These are phyloP conservation scores for Arachis hypogaea DNA, from an alignment of 306 rosid genomes.

Conservation along the genomic window DNA sequence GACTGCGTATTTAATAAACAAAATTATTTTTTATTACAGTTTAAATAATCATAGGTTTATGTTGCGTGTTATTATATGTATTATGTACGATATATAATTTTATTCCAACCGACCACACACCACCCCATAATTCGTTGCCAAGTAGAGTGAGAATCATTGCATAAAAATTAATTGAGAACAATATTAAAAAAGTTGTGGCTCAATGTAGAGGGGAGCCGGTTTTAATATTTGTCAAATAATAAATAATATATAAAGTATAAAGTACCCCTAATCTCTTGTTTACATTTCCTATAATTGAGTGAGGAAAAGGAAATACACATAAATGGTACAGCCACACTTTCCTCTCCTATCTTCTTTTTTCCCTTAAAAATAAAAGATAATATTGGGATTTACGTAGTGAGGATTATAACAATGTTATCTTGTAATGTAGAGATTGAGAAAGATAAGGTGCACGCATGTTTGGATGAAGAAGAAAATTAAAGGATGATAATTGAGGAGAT, in stretches of 20 bases:
- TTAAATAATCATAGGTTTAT: no score
- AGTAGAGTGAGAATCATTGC: background rate
- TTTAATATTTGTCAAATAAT: background rate
- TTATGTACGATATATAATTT: background rate
- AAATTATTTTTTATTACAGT: background rate
- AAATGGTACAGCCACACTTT: background rate
- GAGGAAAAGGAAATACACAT: no score
- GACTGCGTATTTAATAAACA: background rate
- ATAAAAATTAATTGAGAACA: background rate
- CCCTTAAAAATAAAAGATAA: no score
- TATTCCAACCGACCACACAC: background rate
- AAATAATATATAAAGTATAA: background rate
- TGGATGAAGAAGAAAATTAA: conserved; percentile 9
- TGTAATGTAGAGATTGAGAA: background rate
- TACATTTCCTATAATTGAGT: background rate
- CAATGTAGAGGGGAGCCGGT: background rate
- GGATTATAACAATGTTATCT: no score
- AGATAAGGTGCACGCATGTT: conserved; percentile 9
- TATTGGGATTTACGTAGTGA: no score
- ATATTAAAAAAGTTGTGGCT: background rate
- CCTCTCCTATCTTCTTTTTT: background rate
- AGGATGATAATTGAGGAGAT: background rate
- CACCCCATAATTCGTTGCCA: background rate
- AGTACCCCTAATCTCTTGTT: background rate
- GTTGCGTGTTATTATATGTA: background rate